Base-by-base conservation (phyloP, 345 rosid species). In the Eucalyptus curtisii region DNA sequence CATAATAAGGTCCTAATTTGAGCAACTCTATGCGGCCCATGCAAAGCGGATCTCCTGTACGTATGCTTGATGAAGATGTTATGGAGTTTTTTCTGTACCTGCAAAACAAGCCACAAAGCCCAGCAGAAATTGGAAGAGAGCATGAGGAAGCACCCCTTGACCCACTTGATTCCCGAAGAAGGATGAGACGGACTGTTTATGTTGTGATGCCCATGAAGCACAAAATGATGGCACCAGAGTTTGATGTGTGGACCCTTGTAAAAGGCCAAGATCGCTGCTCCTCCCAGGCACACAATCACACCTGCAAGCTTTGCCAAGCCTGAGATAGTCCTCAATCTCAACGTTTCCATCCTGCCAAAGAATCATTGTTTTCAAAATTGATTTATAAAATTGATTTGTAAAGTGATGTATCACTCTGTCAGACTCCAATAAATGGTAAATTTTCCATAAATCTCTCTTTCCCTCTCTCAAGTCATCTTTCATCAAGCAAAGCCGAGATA, bases 71-170 rank as follows among this genome's bases (percentile, higher is more conserved):
- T 11, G 84, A 76, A 76, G 84, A 76, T 40, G 84, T 10, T 76
- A 76, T 22, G 47, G 27, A 40, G 47, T 40, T 37, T 40, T 17
- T 76, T 10, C 40, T n/a, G 15, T 91, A 96, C 99, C 99, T 97
- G 99, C 86, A 98, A 89, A 10, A 96, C 97, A 79, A 98, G 92
- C 99, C 99, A 98, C 52, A 98, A 86, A 49, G 95, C 99, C 96
- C 96, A 97, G 37, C 87, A 91, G 44, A 88, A 88, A 90, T 95
- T 95, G 91, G 99, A 94, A 66, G 89, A 59, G 90, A 98, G 89
- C 99, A 96, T 95, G 90, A 98, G 94, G 90, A 96, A 93, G 94
- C 95, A 92, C 37, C 99, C 99, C 90, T 93, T 98, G 59, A 96
- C 91, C 99, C 99, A 96, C 4, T 93, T 92, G 53, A 91, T 90